These are phyloP conservation scores for Arthrocladium fulminans DNA, from an alignment of 2,329 filamentous ascomycete species.

Conservation along the genomic window DNA sequence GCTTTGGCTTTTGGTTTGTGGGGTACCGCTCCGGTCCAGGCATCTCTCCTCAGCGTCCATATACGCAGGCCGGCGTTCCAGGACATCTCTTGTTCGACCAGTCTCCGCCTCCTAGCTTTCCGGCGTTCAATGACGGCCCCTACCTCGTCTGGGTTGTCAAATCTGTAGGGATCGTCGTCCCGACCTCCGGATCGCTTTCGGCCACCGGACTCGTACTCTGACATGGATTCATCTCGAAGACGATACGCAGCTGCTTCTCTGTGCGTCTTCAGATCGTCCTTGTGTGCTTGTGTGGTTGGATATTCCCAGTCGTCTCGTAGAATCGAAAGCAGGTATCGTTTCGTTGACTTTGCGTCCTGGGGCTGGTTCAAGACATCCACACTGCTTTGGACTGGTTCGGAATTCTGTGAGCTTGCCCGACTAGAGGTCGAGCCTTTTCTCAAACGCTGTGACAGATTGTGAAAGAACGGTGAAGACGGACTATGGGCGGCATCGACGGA, in stretches of 20 bases:
- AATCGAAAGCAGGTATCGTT: constrained; percentile 16
- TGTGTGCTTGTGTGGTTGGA: constrained; percentile 10
- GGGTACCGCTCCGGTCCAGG: constrained; percentile 68
- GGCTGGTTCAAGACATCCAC: constrained; percentile 11
- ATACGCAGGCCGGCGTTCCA: constrained; percentile 80
- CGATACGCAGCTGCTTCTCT: constrained; percentile 18
- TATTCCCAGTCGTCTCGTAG: constrained; percentile 23
- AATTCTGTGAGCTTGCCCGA: constrained; percentile 12
- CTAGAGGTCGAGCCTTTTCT: constrained; percentile 18
- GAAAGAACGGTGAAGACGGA: constrained; percentile 12
- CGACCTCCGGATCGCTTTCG: not conserved
- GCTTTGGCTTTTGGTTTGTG: constrained; percentile 19
- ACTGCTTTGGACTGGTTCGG: not conserved
- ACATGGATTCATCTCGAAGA: constrained; percentile 17
- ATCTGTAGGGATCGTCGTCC: constrained; percentile 28
- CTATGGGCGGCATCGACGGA: constrained; percentile 4
- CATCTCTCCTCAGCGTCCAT: constrained; percentile 67
- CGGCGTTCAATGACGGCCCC: constrained; percentile 38
- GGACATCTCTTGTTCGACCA: constrained; percentile 53
- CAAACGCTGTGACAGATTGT: constrained; percentile 19
- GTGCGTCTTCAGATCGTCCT: constrained; percentile 1
- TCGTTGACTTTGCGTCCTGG: constrained; percentile 15
- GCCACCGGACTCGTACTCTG: constrained; percentile 18
- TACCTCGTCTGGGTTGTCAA: constrained; percentile 34
- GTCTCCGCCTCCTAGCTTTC: constrained; percentile 49